A percentile compares a stretch with the other conserved stretches of the same genome.
These are phyloP conservation scores for Cordyceps cicadae DNA, from an alignment of 2,329 filamentous ascomycete genomes.

Conservation along the genomic window DNA sequence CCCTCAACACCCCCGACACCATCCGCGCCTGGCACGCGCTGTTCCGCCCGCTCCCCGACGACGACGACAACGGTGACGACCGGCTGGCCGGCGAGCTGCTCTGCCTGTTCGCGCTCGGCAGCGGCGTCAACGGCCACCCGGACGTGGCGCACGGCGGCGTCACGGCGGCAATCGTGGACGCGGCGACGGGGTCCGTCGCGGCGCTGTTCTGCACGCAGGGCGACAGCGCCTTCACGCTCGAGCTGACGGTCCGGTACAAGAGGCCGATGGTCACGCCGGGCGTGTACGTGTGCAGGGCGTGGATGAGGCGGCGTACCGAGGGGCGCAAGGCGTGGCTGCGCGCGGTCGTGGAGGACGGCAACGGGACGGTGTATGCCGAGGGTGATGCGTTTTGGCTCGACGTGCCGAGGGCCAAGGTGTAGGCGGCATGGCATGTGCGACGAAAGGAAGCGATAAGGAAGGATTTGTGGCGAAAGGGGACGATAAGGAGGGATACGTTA, in stretches of 20 bases:
- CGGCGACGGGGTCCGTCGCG: conserved; percentile 14
- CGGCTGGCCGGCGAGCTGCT: conserved; percentile 4
- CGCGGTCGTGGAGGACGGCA: conserved; percentile 13
- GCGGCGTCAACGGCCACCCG: conserved; percentile 15
- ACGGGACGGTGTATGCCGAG: conserved; percentile 1
- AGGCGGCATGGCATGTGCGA: background rate
- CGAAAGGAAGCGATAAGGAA: background rate
- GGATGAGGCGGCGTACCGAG: conserved; percentile 11
- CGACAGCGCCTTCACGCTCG: conserved; percentile 16
- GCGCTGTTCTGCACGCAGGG: conserved; percentile 10
- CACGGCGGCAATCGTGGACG: conserved; percentile 16
- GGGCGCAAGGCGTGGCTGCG: conserved; percentile 17
- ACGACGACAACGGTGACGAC: background rate
- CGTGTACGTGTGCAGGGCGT: conserved; percentile 11
- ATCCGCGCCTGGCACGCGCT: conserved; percentile 4
- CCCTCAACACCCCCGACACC: background rate
- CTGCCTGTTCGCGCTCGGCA: conserved; percentile 12
- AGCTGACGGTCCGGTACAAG: conserved; percentile 16
- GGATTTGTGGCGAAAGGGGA: background rate
- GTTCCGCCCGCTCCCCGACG: background rate
- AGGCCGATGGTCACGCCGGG: conserved; percentile 13
- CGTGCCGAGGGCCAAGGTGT: background rate
- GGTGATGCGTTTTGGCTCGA: conserved; percentile 5
- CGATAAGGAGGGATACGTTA: background rate
- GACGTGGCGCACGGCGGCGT: conserved; percentile 18